Evolutionary conservation across 2,329 filamentous ascomycete genomes (phyloP), one percentile per base, ranked within the genome.

Genomic region (Aspergillus sclerotialis): DNA sequence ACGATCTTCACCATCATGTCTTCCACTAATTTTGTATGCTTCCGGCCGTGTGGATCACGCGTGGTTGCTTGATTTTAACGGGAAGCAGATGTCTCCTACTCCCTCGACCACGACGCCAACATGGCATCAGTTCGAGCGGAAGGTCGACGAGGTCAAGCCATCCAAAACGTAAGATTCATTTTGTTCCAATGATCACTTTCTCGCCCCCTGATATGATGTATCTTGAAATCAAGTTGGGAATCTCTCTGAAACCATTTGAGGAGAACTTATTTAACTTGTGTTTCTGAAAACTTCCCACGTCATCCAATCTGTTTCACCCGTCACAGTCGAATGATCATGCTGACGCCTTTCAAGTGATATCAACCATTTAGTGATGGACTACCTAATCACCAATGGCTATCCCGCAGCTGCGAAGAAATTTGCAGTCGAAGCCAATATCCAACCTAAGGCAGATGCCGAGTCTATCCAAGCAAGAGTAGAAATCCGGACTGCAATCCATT

Each of bases 161-260:
- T 84, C 84, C 21, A 98, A 96, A 67, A 86, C 80, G 92, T 94
- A 80, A 67, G 82, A 10, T 31, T 37, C 21, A 14, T 36, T 14
- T 31, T 39, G 17, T 21, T 13, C 33, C 33, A 32, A 18, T 36
- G 34, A 28, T 30, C 30, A 39, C 26, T 36, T 54, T 49, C 26
- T 23, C 23, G n/a, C 15, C 60, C 54, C 52, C 55, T 68, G 52
- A 70, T 78, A 94, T 94, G 89, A 93, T 85, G 76, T 58, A 71
- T 74, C 42, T 76, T 49, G 39, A 60, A 80, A 81, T 85, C 82
- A 93, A 94, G 76, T 79, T 98, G 92, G 92, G 92, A 98, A 98
- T 98, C 92, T 98, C 93, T 98, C 92, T 84, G 86, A 96, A 85
- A 75, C 66, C 70, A 68, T 66, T 75, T 98, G 92, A 85, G 82